Evolutionary conservation across 108 stramenopile species (phyloP), one percentile per base, ranked within the genome.

Genomic region (Skeletonema menzelii): DNA sequence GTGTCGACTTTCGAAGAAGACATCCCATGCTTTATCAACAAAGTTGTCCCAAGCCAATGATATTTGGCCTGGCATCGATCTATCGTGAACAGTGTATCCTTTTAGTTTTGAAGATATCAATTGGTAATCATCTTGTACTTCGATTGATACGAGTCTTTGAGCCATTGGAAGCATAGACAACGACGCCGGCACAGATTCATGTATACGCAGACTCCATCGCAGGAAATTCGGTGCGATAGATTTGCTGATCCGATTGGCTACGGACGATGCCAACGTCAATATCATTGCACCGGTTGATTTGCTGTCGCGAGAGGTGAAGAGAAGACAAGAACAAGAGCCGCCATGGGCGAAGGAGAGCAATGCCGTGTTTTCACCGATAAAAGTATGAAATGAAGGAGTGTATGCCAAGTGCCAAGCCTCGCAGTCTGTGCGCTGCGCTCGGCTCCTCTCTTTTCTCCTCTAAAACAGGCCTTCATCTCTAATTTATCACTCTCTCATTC

Each of bases 81-180:
- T 37, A 35, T 70, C 63, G 35, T 27, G 56, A 40, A 38, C 5
- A 22, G 22, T 42, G n/a, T 53, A 17, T n/a, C 24, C 72, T 49
- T 37, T 79, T 59, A 15, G 44, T 28, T 38, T 37, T 27, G 28
- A 35, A 3, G 35, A 37, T 53, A 55, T 46, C 27, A 58, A 20
- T 24, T 61, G 62, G 56, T 75, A 69, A 40, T 73, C 68, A 59
- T 90, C 86, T 55, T 86, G 83, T 13, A 85, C 64, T 37, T 84
- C 85, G 20, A 87, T 69, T 24, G 85, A 86, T 1, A 85, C 60
- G 5, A 90, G 28, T 24, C 77, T 63, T 59, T 90, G 87, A 2
- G 86, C 72, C 17, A 80, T 69, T 6, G 87, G 87, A 11, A 90
- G 56, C 32, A 87, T 19, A 17, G 72, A 79, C 3, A 72, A 15